Evolutionary conservation across 805 yeast species (phyloP), one percentile per base, ranked within the genome.

Genomic region (Candida quercuum): DNA sequence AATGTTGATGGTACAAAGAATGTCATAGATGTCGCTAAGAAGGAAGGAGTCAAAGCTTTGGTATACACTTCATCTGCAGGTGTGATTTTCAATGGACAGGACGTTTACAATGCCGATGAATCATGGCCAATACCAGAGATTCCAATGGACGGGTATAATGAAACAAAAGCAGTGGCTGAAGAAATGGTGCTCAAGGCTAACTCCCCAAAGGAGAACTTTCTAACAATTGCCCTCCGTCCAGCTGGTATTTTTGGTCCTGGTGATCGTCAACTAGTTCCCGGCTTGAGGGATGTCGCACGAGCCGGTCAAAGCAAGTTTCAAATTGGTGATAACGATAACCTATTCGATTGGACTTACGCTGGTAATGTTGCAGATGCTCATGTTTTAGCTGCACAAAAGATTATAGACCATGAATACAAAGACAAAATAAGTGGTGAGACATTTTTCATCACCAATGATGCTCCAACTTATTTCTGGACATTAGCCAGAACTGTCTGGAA

Each of bases 171-270:
- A 9, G 71, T 72, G 43, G 99, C 96, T 1, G 99, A 93, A 61
- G 72, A 71, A 14, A 73, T 79, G 64, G 96, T 88, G 3, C 69
- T 89, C 54, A 64, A 73, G 16, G 85, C 95, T 14, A 85, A 87
- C 59, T 73, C 74, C 33, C 63, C 64, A n/a, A 59, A 64, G 1
- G 65, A 69, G 12, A 68, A 67, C 2, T 74, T 89, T 46, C 64
- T 72, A 34, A 93, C 99, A 0, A 83, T 86, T 26, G 93, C 96
- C 2, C 63, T 93, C 34, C 76, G 99, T 45, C 99, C 99, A 1
- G 96, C 99, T 1, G 99, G 99, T 28, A 88, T 93, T 33, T 93
- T 93, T 66, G 99, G 99, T 5, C 99, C 98, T 6, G 98, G 99
- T 31, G 99, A 93, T 60, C 77, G 99, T 43, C 99, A 93, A 60